Base-by-base conservation (phyloP, 139 green algal species). In the Raphidocelis subcapitata region DNA sequence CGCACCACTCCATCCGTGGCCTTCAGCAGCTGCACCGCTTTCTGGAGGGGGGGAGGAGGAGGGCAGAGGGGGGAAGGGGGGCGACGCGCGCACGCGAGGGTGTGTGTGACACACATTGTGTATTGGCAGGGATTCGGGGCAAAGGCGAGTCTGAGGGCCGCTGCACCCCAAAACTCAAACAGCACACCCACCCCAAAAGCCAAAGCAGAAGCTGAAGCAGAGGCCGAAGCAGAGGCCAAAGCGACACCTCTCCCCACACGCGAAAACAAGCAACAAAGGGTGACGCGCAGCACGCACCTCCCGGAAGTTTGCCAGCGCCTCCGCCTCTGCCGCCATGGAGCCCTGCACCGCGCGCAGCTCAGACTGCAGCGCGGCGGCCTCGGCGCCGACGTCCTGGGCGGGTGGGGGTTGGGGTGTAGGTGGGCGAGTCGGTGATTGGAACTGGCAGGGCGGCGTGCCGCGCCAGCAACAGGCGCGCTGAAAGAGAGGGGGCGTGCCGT, bases 1-100 rank as follows among this genome's bases (percentile, higher is more conserved):
- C 80, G 80, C 47, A 86, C 78, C 3, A 81, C 77, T n/a, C 65
- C 70, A 67, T 88, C 83, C 5, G 77, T 85, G 56, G 44, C 73
- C 63, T 74, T 74, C 32, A 88, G 62, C 59, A 88, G 75, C 41
- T 49, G 37, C 51, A 83, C 68, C 18, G 84, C 80, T 67, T 83
- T 84, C 79, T 85, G 74, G 52, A 59, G 20, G 51, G 33, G 29
- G 36, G 12, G 32, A 49, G 41, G 12, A 49, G 41, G 41, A 12
- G 41, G 41, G 41, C 52, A 21, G 2, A 16, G n/a, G n/a, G n/a
- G n/a, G n/a, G n/a, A n/a, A n/a, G n/a, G n/a, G n/a, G n/a, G n/a
- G n/a, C n/a, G n/a, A n/a, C n/a, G n/a, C n/a, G n/a, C n/a, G n/a
- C n/a, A n/a, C n/a, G n/a, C n/a, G n/a, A n/a, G n/a, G n/a, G n/a